A percentile compares a stretch with the other conserved stretches of the same genome.
Conservation (phyloP, 2,329 filamentous ascomycete genomes). For the Volutella citrinella region DNA sequence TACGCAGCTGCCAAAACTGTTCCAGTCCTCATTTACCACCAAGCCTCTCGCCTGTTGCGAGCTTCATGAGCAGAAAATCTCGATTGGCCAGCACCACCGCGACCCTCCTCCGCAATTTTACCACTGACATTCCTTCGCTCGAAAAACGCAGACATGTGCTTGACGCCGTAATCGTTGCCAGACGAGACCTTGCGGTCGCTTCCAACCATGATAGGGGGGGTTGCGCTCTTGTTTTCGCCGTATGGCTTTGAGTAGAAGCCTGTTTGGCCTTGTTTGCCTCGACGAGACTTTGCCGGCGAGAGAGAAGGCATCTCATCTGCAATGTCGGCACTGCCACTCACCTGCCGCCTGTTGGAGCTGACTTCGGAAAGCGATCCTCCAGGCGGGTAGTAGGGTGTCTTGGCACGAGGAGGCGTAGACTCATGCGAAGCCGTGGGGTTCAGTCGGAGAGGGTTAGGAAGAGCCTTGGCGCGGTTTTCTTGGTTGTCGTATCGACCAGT, state of each 20-base stretch:
- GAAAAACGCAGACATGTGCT: constrained; percentile 29
- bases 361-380: constrained; percentile 42
- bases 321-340: constrained; percentile 44
- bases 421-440: constrained; percentile 38
- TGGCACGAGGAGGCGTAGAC: constrained; percentile 15
- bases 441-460: constrained; percentile 51
- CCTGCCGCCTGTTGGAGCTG: constrained; percentile 41
- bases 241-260: constrained; percentile 57
- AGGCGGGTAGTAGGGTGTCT: constrained; percentile 19
- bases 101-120: constrained; percentile 70
- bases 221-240: constrained; percentile 52
- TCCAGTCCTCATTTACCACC: neutral
- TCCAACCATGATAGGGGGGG: constrained; percentile 53
- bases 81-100: constrained; percentile 34
- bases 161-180: constrained; percentile 52
- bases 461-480: constrained; percentile 19
- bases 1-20: too few species aligned
- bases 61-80: constrained; percentile 18
- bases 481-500: constrained; percentile 25
- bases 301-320: constrained; percentile 46
- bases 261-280: too few species aligned
- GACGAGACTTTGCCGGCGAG: too few species aligned
- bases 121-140: constrained; percentile 65
- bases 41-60: constrained; percentile 4
- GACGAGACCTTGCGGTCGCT: constrained; percentile 53